These are phyloP conservation scores for Phoma sp. DNA, from an alignment of 2,329 filamentous ascomycete genomes.

Conservation along the genomic window DNA sequence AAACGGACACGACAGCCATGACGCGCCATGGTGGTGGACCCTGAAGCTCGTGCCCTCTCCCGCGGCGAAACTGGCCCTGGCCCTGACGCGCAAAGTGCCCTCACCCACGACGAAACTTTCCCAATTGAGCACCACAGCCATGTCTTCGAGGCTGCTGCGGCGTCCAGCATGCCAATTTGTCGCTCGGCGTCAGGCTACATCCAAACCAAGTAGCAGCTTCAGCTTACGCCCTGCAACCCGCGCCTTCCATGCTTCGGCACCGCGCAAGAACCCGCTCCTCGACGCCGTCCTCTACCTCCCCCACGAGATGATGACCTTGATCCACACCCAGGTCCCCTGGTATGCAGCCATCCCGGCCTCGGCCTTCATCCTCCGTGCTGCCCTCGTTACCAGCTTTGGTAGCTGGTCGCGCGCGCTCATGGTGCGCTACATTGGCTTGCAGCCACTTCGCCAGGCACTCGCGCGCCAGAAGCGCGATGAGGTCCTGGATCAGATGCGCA, in stretches of 20 bases:
- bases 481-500: constrained; percentile 11
- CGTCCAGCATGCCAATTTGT: constrained; percentile 36
- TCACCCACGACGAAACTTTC: constrained; percentile 23
- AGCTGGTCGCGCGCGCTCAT: constrained; percentile 50
- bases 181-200: constrained; percentile 9
- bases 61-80: constrained; percentile 15
- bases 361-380: constrained; percentile 57
- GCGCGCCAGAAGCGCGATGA: constrained; percentile 32
- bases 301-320: constrained; percentile 53
- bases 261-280: constrained; percentile 46
- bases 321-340: constrained; percentile 65
- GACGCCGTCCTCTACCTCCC: constrained; percentile 53
- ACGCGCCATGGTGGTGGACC: constrained; percentile 28
- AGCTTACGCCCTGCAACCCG: constrained; percentile 34
- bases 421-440: constrained; percentile 51
- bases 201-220: not conserved
- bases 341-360: constrained; percentile 60
- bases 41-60: constrained; percentile 17
- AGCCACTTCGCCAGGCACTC: constrained; percentile 49
- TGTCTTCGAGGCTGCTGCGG: constrained; percentile 33
- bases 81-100: constrained; percentile 16
- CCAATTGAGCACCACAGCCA: constrained; percentile 22
- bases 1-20: constrained; percentile 33
- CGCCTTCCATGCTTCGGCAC: constrained; percentile 58
- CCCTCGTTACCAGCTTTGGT: constrained; percentile 55